Conservation (phyloP, 345 rosid genomes). For the Linum lewisii region DNA sequence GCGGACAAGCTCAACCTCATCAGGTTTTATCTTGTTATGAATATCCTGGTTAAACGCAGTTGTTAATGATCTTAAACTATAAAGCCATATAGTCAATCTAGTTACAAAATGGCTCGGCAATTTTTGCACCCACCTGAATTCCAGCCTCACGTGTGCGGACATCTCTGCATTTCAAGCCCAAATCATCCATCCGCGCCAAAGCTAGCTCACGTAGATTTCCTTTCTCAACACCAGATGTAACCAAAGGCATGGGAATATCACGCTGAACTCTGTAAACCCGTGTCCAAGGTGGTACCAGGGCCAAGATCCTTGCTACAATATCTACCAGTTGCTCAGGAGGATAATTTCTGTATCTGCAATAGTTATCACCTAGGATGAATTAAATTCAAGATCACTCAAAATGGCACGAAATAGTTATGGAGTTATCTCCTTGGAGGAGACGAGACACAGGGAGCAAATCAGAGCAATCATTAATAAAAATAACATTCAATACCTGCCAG, state of each 20-base stretch:
- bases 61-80: neutral
- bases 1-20: conserved; percentile 96
- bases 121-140: conserved; percentile 51
- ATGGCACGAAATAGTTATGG: neutral
- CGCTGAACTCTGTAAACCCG: conserved; percentile 98
- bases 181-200: conserved; percentile 92
- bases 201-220: conserved; percentile 98
- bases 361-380: neutral
- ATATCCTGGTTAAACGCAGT: conserved; percentile 47
- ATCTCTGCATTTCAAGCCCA: conserved; percentile 96
- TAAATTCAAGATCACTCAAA: neutral
- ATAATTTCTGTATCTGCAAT: conserved; percentile 77
- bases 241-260: conserved; percentile 98
- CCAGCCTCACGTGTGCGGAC: conserved; percentile 99
- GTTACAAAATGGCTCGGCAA: neutral
- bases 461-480: neutral
- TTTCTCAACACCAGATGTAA: conserved; percentile 98
- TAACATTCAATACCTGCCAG: conserved; percentile 58
- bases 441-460: too few species aligned
- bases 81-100: neutral
- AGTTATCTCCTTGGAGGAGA: neutral
- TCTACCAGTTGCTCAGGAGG: conserved; percentile 99
- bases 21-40: conserved; percentile 91
- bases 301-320: conserved; percentile 87
- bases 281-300: conserved; percentile 99